phyloP scores from a whole-genome alignment of 805 yeast species.

The Cyberlindnera petersonii region DNA sequence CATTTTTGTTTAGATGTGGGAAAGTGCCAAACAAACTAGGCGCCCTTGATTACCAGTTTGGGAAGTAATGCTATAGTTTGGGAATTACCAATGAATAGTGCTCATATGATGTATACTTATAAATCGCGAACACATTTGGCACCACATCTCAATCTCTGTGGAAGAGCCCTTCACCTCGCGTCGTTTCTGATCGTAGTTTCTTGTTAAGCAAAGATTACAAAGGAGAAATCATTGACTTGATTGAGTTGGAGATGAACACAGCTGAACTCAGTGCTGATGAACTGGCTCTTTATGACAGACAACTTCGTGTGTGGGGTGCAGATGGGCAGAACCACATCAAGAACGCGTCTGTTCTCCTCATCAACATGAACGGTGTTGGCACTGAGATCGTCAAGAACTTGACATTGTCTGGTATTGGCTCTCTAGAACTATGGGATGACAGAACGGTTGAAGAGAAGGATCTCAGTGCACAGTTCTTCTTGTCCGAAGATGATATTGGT shows the following conservation, averaged over 20 bases:
- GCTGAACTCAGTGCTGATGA: slow-evolving; percentile 53
- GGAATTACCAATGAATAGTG: no score
- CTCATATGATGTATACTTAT: no score
- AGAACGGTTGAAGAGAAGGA: slow-evolving; percentile 55
- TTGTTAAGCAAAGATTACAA: no score
- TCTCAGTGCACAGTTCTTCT: slow-evolving; percentile 70
- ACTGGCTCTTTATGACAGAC: slow-evolving; percentile 89
- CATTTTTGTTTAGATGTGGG: no score
- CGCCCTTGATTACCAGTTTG: no score
- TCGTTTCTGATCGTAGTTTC: no score
- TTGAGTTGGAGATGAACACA: slow-evolving; percentile 5
- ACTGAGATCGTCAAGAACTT: slow-evolving; percentile 81
- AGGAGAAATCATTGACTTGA: no score
- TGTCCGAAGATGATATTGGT: slow-evolving; percentile 56
- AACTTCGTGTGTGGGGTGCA: slow-evolving; percentile 93
- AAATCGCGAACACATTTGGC: no score
- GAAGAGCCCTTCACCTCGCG: no score
- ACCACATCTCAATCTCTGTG: no score
- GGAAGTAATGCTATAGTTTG: no score
- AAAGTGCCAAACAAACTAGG: no score
- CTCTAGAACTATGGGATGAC: slow-evolving; percentile 64
- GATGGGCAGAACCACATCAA: slow-evolving; percentile 81
- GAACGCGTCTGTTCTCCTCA: slow-evolving; percentile 62
- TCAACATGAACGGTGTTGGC: slow-evolving; percentile 75
- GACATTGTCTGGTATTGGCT: slow-evolving; percentile 84